Evolutionary conservation across 306 rosid species (phyloP).

Genomic region (Mimosa pudica): DNA sequence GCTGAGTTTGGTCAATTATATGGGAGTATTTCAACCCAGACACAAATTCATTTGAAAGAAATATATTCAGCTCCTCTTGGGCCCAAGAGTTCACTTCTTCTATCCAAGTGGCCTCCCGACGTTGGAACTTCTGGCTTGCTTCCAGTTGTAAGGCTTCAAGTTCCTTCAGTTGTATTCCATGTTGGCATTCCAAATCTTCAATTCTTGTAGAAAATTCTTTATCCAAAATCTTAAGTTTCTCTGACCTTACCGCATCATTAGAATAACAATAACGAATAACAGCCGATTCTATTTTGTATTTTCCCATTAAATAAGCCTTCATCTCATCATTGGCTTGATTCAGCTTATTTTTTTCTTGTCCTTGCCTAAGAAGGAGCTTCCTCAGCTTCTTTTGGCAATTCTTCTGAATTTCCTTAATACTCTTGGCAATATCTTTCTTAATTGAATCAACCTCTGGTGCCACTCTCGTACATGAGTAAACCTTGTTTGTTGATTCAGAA

Average conservation of each 20-base stretch:
- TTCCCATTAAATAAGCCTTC: not conserved
- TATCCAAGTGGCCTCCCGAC: not conserved
- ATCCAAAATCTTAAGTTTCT: not conserved
- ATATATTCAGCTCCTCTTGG: not conserved
- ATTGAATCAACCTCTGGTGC: not conserved
- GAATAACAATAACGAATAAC: not conserved
- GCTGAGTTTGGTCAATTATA: not conserved
- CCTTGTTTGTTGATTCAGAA: not conserved
- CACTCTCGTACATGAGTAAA: not conserved
- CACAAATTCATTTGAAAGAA: not conserved
- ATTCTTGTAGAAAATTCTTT: not conserved
- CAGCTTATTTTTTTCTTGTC: not conserved
- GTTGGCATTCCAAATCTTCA: not conserved
- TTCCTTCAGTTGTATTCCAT: not conserved
- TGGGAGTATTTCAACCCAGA: not conserved
- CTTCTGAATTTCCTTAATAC: conserved; percentile 3
- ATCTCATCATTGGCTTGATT: not conserved
- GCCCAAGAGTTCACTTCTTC: not conserved
- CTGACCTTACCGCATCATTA: not conserved
- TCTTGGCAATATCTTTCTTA: not conserved
- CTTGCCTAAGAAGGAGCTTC: conserved; percentile 5
- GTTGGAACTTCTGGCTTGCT: not conserved
- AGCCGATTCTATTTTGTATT: not conserved
- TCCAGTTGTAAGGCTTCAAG: not conserved
- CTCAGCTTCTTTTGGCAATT: not conserved